Evolutionary conservation across 2,329 filamentous ascomycete species (phyloP), one percentile per base, ranked within the genome.

Genomic region (Corynespora cassiicola): DNA sequence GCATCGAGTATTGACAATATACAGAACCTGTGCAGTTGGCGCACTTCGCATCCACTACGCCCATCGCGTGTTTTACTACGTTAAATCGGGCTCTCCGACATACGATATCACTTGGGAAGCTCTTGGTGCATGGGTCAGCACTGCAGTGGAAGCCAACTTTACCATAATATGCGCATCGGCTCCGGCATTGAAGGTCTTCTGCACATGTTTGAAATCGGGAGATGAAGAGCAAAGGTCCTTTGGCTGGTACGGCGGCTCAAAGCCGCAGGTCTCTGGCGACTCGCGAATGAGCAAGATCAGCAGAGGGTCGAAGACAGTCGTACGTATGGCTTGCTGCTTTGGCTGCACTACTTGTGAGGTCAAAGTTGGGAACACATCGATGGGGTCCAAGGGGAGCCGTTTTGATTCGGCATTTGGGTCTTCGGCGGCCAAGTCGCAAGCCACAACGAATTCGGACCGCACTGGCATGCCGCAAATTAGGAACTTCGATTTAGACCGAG

Each of bases 51-150:
- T 43, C 2, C 31, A 47, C 25, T 43, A 40, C 17, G 44, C 36
- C 2, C 35, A 43, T 20, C 23, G 21, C 9, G 28, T 47, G 12
- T 38, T 32, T 19, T 43, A 47, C 16, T 47, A 39, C 35, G 40
- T 36, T 14, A 34, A 32, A n/a, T 15, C 41, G n/a, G 24, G 39
- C 10, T 42, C 38, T 2, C 30, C 38, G 2, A 46, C 43, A 7
- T 47, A 47, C 32, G 44, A 47, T 20, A 47, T 47, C 22, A 30
- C 33, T 21, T 47, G 44, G 44, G 39, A 43, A 24, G 39, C 44
- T 2, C 31, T 43, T 3, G 35, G 31, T 4, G 41, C 39, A 2
- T 47, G 44, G 44, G 36, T 47, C 6, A 24, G 39, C 6, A 43
- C 44, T 2, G 31, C 26, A 7, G 35, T 40, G 2, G 45, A 49